phyloP scores from a whole-genome alignment of 371 early-diverging fungal genomes.

The Mortierella sp. region DNA sequence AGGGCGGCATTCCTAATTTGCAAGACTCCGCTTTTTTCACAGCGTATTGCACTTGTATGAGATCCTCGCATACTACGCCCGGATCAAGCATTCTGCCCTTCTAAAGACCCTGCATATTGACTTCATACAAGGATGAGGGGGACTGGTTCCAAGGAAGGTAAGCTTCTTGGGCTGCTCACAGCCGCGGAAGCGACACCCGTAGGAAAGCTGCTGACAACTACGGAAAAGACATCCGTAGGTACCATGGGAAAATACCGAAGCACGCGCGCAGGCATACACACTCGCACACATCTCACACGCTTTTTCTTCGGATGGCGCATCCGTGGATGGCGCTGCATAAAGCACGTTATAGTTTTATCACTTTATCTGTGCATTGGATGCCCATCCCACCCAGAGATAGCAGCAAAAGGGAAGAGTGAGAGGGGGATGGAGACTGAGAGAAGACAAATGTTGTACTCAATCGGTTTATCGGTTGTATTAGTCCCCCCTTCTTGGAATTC shows the following conservation, averaged over 20 bases:
- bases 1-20: too few species aligned
- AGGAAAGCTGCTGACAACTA: neutral
- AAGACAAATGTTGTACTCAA: neutral
- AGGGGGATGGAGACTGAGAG: neutral
- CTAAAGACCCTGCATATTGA: too few species aligned
- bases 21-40: too few species aligned
- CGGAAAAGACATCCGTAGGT: neutral
- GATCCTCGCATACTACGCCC: too few species aligned
- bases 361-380: neutral
- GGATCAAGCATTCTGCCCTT: too few species aligned
- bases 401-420: neutral
- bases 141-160: too few species aligned
- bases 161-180: neutral
- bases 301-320: neutral
- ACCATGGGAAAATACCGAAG: neutral
- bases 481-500: constrained; percentile 6
- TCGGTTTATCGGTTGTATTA: neutral
- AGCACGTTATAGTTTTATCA: neutral
- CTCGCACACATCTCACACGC: neutral
- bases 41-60: too few species aligned
- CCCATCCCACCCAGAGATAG: neutral
- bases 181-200: neutral
- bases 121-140: too few species aligned
- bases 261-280: neutral
- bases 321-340: neutral